A percentile compares a stretch with the other conserved stretches of the same genome.
Evolutionary conservation across 139 green algal genomes (phyloP).

Genomic region (Chlorella vulgaris): DNA sequence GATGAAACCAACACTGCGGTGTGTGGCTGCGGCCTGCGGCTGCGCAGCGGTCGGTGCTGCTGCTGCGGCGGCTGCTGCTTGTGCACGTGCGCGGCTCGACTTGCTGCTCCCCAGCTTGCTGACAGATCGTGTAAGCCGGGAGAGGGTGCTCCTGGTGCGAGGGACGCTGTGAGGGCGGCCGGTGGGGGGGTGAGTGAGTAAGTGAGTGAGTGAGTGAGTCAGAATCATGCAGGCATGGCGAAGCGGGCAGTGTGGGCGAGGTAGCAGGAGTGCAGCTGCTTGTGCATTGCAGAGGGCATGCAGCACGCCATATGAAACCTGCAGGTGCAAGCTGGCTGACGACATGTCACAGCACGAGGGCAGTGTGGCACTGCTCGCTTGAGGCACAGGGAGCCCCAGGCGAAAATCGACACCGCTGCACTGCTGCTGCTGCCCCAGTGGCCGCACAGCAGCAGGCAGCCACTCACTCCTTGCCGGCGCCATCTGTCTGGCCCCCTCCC

Average conservation of each 20-base stretch:
- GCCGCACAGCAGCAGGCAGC: not conserved
- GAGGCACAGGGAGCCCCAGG: no score
- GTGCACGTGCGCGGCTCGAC: not conserved
- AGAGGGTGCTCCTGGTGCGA: conserved; percentile 24
- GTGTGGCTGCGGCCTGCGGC: not conserved
- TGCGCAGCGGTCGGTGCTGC: not conserved
- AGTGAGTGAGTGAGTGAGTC: not conserved
- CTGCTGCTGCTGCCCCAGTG: not conserved
- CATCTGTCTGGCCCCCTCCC: not conserved
- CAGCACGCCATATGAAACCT: no score
- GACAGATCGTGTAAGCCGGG: conserved; percentile 9
- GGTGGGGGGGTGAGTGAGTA: no score
- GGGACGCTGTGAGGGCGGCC: not conserved
- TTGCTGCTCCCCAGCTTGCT: conserved; percentile 21
- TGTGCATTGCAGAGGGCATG: no score
- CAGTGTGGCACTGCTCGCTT: no score
- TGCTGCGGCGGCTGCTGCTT: not conserved
- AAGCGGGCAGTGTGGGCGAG: no score
- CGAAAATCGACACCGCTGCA: no score
- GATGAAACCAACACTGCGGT: no score
- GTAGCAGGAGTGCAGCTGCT: no score
- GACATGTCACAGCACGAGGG: no score
- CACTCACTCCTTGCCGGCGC: not conserved
- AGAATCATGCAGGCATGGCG: not conserved
- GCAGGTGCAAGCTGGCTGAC: no score